phyloP scores from a whole-genome alignment of 1,284 basidiomycete species.

The Leccinum fallax region DNA sequence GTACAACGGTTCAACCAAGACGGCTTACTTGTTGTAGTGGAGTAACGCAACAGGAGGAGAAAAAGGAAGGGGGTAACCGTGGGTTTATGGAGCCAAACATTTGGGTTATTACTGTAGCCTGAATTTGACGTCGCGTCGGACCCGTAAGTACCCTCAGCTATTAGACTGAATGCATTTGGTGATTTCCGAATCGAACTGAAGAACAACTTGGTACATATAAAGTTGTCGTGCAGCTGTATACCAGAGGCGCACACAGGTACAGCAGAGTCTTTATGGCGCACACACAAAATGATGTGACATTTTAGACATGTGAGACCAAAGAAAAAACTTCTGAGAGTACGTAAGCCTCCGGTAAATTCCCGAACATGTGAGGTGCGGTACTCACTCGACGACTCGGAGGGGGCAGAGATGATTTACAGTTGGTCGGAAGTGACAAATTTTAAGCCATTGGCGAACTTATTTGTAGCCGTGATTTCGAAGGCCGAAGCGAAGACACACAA shows the following conservation, averaged over 20 bases:
- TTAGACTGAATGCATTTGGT: constrained; percentile 9
- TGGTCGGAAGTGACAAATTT: too few relatives aligned
- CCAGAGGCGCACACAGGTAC: constrained; percentile 1
- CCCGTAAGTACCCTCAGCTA: background rate
- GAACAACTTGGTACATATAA: constrained; percentile 6
- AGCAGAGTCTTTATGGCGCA: background rate
- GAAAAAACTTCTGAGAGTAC: constrained; percentile 5
- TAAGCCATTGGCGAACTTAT: constrained; percentile 12
- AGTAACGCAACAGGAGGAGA: background rate
- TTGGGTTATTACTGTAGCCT: background rate
- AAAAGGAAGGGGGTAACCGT: background rate
- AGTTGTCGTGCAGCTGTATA: constrained; percentile 2
- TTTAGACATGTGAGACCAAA: background rate
- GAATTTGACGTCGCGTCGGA: constrained; percentile 9
- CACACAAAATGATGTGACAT: background rate
- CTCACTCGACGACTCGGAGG: background rate
- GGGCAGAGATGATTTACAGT: background rate
- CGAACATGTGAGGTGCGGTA: background rate
- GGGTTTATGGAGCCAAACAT: background rate
- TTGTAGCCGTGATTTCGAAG: background rate
- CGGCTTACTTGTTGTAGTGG: constrained; percentile 3
- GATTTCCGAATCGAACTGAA: constrained; percentile 11
- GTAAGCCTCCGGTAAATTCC: constrained; percentile 12
- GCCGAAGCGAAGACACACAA: background rate
- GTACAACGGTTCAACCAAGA: background rate